A percentile compares a stretch with the other conserved stretches of the same genome.
Evolutionary conservation across 176 grass and related monocot genomes (phyloP).

Genomic region (Tuctoria greenei): DNA sequence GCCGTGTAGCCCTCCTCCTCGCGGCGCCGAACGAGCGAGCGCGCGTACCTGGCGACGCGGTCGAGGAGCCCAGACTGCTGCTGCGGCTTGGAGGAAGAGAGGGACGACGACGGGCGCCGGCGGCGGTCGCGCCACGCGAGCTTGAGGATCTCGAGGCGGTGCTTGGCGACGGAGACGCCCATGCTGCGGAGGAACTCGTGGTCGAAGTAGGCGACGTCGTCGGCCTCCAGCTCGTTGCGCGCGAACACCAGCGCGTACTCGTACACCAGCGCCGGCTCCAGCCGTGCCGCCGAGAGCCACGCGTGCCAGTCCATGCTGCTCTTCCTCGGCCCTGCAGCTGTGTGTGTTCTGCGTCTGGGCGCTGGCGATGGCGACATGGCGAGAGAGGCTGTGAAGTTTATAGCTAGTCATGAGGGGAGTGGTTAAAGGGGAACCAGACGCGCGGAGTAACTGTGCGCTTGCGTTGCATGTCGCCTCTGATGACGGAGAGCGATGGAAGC

Average conservation of each 20-base stretch:
- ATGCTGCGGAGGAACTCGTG: constrained; percentile 74
- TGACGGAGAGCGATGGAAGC: too few species aligned
- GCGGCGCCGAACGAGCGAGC: constrained; percentile 34
- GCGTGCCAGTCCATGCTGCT: constrained; percentile 57
- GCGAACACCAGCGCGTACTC: constrained; percentile 57
- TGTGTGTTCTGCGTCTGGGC: background rate
- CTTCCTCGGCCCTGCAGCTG: background rate
- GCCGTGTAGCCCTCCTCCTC: constrained; percentile 23
- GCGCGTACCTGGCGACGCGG: constrained; percentile 46
- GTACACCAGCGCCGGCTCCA: constrained; percentile 45
- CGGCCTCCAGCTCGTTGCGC: constrained; percentile 69
- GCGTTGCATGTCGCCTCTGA: too few species aligned
- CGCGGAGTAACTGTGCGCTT: too few species aligned
- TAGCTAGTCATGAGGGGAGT: background rate
- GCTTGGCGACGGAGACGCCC: constrained; percentile 86
- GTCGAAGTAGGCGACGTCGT: constrained; percentile 54
- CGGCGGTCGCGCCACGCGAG: constrained; percentile 46
- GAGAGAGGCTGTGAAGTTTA: background rate
- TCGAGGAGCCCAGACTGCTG: background rate
- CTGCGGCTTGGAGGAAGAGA: background rate
- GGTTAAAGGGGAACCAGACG: background rate
- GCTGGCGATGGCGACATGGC: background rate
- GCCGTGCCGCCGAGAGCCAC: constrained; percentile 51
- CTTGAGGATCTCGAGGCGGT: constrained; percentile 89
- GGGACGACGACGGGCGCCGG: background rate